Evolutionary conservation across 2,329 filamentous ascomycete species (phyloP).

Genomic region (Dactylonectria macrodidyma): DNA sequence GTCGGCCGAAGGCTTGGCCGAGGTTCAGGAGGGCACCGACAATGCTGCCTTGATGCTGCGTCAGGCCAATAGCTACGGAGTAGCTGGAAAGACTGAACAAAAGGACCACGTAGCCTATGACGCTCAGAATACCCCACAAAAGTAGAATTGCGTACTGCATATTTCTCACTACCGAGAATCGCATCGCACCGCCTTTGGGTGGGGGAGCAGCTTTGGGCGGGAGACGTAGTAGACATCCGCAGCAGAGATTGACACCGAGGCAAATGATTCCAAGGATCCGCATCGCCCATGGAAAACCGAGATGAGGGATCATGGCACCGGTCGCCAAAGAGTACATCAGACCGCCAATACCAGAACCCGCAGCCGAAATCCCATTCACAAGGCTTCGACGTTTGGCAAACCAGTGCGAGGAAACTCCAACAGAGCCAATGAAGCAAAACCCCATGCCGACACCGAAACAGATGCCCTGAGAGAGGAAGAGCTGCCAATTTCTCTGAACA

Average conservation of each 20-base stretch:
- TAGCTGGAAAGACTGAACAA: conserved; percentile 77
- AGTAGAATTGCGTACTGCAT: conserved; percentile 68
- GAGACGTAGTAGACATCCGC: conserved; percentile 23
- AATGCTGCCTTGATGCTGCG: conserved; percentile 71
- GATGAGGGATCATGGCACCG: conserved; percentile 65
- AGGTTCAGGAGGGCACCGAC: conserved; percentile 76
- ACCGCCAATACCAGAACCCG: conserved; percentile 63
- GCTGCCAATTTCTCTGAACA: conserved; percentile 69
- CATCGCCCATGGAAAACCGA: conserved; percentile 71
- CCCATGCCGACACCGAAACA: conserved; percentile 75
- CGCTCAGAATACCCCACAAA: conserved; percentile 73
- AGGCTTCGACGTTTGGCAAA: conserved; percentile 69
- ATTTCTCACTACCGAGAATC: conserved; percentile 46
- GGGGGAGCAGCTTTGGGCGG: too few species aligned
- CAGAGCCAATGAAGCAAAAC: conserved; percentile 69
- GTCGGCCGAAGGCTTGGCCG: conserved; percentile 71
- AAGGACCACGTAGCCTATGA: conserved; percentile 76
- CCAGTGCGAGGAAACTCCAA: conserved; percentile 73
- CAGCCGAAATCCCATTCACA: conserved; percentile 69
- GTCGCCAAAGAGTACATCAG: conserved; percentile 43
- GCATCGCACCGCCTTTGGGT: too few species aligned
- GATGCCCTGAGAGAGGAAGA: conserved; percentile 72
- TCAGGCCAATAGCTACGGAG: conserved; percentile 71
- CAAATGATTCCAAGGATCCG: conserved; percentile 62
- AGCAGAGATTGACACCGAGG: conserved; percentile 29